Percentiles rank a stretch among this genome's conserved stretches.
Evolutionary conservation across 2,329 filamentous ascomycete genomes (phyloP).

Genomic region (Colletotrichum sp.): DNA sequence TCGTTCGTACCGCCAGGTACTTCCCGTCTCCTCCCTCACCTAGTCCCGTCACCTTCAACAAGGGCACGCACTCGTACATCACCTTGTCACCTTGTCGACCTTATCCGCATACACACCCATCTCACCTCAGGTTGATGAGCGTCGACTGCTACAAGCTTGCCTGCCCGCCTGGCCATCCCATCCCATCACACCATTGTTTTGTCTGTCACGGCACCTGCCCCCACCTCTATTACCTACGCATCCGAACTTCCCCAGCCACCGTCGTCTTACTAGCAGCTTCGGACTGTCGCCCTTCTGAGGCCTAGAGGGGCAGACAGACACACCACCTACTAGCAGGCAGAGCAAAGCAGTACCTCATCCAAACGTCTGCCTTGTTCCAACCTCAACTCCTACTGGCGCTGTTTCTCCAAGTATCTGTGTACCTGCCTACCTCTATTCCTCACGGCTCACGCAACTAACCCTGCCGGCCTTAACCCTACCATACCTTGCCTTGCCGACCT

Average conservation of each 20-base stretch:
- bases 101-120: slow-evolving; percentile 15
- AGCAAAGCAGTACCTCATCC: neutral
- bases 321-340: neutral
- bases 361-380: neutral
- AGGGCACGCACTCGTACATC: neutral
- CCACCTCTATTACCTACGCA: slow-evolving; percentile 17
- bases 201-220: slow-evolving; percentile 8
- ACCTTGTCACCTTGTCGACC: neutral
- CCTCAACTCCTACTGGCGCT: neutral
- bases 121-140: slow-evolving; percentile 9
- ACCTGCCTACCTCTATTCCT: neutral
- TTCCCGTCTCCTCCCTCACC: neutral
- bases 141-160: neutral
- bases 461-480: neutral
- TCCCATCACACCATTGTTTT: slow-evolving; percentile 18
- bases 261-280: neutral
- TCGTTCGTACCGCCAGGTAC: neutral
- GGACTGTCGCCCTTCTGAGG: neutral
- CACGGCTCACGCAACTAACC: neutral
- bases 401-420: neutral
- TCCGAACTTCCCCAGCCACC: slow-evolving; percentile 18
- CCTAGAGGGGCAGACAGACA: neutral
- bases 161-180: neutral
- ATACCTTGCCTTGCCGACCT: neutral
- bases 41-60: neutral